A percentile compares a stretch with the other conserved stretches of the same genome.
phyloP scores from a whole-genome alignment of 768 basidiomycete genomes.

The Mycena rosella region DNA sequence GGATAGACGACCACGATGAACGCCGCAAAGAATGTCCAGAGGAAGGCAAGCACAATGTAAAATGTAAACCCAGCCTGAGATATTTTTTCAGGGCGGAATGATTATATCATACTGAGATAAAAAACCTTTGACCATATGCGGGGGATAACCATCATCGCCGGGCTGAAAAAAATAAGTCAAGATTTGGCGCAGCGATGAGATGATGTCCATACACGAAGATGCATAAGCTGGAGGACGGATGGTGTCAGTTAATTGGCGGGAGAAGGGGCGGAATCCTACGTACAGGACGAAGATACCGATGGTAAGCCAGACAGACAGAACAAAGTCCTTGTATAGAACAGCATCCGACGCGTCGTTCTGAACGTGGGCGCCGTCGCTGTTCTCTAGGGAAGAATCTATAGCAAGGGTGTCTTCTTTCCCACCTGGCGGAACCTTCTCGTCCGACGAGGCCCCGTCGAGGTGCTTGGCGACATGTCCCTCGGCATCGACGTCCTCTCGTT shows the following conservation, averaged over 20 bases:
- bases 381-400: neutral
- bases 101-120: neutral
- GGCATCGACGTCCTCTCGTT: constrained; percentile 22
- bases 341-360: constrained; percentile 17
- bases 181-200: neutral
- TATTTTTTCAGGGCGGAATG: neutral
- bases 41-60: constrained; percentile 23
- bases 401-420: neutral
- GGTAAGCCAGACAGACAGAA: constrained; percentile 28
- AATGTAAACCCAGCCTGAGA: constrained; percentile 27
- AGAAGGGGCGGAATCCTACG: neutral
- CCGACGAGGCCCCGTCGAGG: neutral
- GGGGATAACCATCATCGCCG: constrained; percentile 26
- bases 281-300: constrained; percentile 25
- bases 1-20: constrained; percentile 30
- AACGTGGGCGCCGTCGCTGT: neutral
- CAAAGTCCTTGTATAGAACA: constrained; percentile 26
- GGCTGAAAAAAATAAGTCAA: neutral
- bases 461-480: constrained; percentile 13
- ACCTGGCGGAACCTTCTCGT: neutral
- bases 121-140: constrained; percentile 28
- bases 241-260: too few relatives aligned
- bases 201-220: constrained; percentile 1
- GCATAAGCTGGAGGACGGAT: neutral
- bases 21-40: constrained; percentile 29